Evolutionary conservation across 2,329 filamentous ascomycete species (phyloP).

Genomic region (Colletotrichum zoysiae): DNA sequence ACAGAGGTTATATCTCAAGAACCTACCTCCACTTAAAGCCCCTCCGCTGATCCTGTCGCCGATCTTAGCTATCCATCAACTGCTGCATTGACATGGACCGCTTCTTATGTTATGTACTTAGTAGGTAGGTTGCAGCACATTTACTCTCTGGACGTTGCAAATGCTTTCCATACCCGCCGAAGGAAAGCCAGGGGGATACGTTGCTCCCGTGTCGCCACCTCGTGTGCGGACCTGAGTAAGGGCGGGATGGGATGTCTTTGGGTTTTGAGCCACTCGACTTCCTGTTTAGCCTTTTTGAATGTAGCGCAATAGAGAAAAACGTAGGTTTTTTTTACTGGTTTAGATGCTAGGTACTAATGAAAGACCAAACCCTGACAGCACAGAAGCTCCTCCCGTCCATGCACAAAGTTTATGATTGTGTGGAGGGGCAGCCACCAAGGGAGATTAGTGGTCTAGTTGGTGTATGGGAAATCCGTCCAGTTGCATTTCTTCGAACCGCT

Average conservation of each 20-base stretch:
- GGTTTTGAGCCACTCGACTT: not conserved
- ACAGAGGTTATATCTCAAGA: not conserved
- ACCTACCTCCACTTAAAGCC: not conserved
- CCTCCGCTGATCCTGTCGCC: constrained; percentile 19
- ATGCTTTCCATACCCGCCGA: not conserved
- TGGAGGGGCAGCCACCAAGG: not conserved
- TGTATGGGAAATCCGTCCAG: not conserved
- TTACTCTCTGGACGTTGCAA: not conserved
- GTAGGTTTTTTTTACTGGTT: no score
- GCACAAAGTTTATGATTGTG: not conserved
- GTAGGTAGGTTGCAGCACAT: not conserved
- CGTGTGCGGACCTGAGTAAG: not conserved
- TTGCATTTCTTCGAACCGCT: constrained; percentile 9
- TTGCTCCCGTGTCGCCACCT: not conserved
- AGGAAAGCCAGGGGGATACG: not conserved
- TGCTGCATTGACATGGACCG: constrained; percentile 10
- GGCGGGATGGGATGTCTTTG: no score
- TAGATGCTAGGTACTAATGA: not conserved
- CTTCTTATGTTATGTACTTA: not conserved
- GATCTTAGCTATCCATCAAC: constrained; percentile 11
- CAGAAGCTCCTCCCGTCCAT: no score
- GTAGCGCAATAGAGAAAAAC: not conserved
- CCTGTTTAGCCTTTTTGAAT: no score
- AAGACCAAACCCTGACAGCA: not conserved
- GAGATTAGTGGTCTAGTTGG: not conserved